Evolutionary conservation across 352 stramenopile species (phyloP), one percentile per base, ranked within the genome.

Genomic region (Pythium brassicae): DNA sequence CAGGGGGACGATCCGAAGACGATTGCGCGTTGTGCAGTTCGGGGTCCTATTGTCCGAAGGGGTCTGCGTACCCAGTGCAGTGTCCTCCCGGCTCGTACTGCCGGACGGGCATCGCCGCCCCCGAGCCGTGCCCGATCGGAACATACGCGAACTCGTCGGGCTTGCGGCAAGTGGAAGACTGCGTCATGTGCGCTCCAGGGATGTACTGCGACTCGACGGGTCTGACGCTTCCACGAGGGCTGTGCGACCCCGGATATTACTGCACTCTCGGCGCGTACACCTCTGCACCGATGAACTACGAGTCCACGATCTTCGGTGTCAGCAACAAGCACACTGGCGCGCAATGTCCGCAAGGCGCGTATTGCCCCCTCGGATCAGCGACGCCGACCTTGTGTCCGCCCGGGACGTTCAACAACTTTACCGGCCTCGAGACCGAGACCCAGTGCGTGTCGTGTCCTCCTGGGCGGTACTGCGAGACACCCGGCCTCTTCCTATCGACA

Each of bases 171-270:
- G 81, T 92, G 12, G 78, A 95, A 35, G 87, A 97, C 50, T 98
- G 94, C 66, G 64, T 84, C 1, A 53, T 69, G 32, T 98, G 94
- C 58, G 68, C 84, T 17, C 82, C 89, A n/a, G 93, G 94, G 1
- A 86, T 86, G 71, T 98, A 95, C 55, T 98, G 93, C 63, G 91
- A 98, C 46, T 72, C 83, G 5, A 92, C 74, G 20, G 84, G 62
- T 0, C 76, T 97, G 32, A 92, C 85, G 1, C 62, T 73, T 14
- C 86, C 87, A 2, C 69, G 76, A 11, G 80, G 82, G 15, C 81
- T 74, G 3, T 98, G 94, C 51, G 83, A 92, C 23, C 74, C 84
- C 17, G 94, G 94, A 0, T 97, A 97, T 59, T 98, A 97, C 62
- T 98, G 94, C 54, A 82, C 80, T 2, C 47, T 78, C 1, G 90